Conservation (phyloP, 352 stramenopile species). For the Phytophthora hybrid region DNA sequence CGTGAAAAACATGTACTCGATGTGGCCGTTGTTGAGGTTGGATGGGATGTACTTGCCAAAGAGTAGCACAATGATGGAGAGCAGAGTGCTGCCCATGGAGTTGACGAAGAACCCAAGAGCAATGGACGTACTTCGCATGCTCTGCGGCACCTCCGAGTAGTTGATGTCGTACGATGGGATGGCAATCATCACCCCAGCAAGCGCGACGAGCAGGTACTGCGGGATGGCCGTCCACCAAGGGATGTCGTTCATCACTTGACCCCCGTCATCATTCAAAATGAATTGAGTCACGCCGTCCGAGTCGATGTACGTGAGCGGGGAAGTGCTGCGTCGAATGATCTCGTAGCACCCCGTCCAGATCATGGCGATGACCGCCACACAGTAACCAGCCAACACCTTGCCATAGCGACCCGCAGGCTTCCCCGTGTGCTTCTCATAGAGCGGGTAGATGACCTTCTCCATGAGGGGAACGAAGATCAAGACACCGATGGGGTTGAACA, state of each 20-base stretch:
- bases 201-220: slow-evolving; percentile 2
- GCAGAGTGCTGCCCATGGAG: slow-evolving; percentile 4
- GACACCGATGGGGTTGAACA: slow-evolving; percentile 9
- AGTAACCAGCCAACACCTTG: slow-evolving; percentile 1
- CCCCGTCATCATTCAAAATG: slow-evolving; percentile 1
- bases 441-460: slow-evolving; percentile 6
- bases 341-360: slow-evolving; percentile 8
- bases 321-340: slow-evolving; percentile 9
- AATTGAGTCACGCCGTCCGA: neutral
- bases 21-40: slow-evolving; percentile 8
- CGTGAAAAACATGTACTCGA: slow-evolving; percentile 14
- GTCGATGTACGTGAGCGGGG: slow-evolving; percentile 2
- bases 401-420: slow-evolving; percentile 6
- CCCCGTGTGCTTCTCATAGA: neutral
- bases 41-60: slow-evolving; percentile 7
- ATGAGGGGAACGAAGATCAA: slow-evolving; percentile 2
- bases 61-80: slow-evolving; percentile 3
- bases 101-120: slow-evolving; percentile 3
- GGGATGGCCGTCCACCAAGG: slow-evolving; percentile 4
- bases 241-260: slow-evolving; percentile 5
- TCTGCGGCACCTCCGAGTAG: slow-evolving; percentile 10
- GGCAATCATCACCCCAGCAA: slow-evolving; percentile 7
- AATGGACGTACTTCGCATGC: slow-evolving; percentile 3
- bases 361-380: slow-evolving; percentile 1
- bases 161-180: slow-evolving; percentile 9